phyloP scores from a whole-genome alignment of 441 rosid genomes.

The Populus hybrid region DNA sequence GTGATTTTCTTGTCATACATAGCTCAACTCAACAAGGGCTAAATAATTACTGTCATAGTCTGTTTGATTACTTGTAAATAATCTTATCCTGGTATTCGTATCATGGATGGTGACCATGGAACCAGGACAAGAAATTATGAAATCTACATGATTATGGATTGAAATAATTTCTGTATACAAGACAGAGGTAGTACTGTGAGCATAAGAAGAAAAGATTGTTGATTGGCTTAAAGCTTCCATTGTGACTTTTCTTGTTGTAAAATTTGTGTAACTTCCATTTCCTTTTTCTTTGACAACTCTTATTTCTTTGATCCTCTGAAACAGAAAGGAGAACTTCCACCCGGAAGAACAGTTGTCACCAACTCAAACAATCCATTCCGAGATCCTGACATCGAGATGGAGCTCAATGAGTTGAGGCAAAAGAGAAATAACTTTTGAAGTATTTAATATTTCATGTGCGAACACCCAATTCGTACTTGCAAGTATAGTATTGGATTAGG shows the following conservation, averaged over 20 bases:
- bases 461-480: constrained; percentile 2
- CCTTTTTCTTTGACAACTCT: not conserved
- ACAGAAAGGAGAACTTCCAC: constrained; percentile 75
- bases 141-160: not conserved
- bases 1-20: not conserved
- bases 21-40: not conserved
- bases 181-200: not conserved
- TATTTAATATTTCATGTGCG: not conserved
- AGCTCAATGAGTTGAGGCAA: constrained; percentile 63
- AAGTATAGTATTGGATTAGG: constrained; percentile 6
- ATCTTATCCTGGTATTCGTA: not conserved
- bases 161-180: not conserved
- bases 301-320: constrained; percentile 5
- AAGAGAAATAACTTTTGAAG: constrained; percentile 53
- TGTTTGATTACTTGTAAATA: not conserved
- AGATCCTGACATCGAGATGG: constrained; percentile 62
- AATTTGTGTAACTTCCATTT: not conserved
- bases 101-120: not conserved
- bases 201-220: not conserved
- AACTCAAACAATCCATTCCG: constrained; percentile 36
- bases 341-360: constrained; percentile 46
- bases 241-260: not conserved
- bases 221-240: too few species aligned
- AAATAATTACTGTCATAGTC: not conserved
- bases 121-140: not conserved